A percentile compares a stretch with the other conserved stretches of the same genome.
Evolutionary conservation across 2,329 filamentous ascomycete genomes (phyloP).

Genomic region (Colletotrichum viniferum): DNA sequence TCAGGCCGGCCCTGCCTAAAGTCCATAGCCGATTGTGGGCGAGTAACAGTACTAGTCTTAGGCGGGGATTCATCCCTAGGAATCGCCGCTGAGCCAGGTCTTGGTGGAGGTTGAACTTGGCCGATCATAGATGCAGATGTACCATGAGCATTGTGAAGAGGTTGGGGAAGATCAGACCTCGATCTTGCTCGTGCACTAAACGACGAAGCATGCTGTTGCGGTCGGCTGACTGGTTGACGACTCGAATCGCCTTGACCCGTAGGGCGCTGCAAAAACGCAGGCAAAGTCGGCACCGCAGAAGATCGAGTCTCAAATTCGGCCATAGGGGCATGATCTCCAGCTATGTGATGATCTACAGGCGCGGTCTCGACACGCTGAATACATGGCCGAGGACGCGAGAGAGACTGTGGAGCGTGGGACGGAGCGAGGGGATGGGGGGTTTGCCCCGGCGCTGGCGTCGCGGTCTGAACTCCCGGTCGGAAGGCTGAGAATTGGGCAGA

Average conservation of each 20-base stretch:
- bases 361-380: slow-evolving; percentile 7
- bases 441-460: background rate
- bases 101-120: background rate
- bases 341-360: background rate
- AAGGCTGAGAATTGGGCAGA: background rate
- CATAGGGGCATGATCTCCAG: background rate
- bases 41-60: background rate
- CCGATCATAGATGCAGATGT: background rate
- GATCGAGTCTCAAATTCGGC: fast-evolving
- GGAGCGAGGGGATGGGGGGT: background rate
- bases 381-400: background rate
- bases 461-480: background rate
- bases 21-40: background rate
- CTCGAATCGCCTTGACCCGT: background rate
- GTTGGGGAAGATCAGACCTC: background rate
- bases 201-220: background rate
- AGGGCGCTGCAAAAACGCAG: background rate
- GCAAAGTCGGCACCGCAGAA: background rate
- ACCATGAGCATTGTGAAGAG: background rate
- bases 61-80: background rate
- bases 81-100: background rate
- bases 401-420: background rate
- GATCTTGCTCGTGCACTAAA: background rate
- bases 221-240: background rate
- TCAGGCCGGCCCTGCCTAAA: background rate